phyloP scores from a whole-genome alignment of 768 basidiomycete species.

The Austroboletus eburneus region DNA sequence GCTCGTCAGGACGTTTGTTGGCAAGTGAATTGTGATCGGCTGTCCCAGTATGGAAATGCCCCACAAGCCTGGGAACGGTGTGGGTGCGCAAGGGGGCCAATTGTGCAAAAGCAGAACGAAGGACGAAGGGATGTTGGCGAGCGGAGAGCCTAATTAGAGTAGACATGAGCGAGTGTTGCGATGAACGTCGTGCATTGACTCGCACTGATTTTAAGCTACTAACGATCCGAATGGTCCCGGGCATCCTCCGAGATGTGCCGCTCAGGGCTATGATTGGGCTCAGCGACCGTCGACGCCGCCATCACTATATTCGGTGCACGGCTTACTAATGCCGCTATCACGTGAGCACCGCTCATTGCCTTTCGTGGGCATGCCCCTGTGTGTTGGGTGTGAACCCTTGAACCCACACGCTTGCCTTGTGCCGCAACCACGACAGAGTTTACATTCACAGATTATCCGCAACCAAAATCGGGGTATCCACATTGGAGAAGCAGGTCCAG shows the following conservation, averaged over 20 bases:
- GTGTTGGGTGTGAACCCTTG: not conserved
- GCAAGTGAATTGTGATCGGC: constrained; percentile 20
- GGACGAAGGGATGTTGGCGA: constrained; percentile 5
- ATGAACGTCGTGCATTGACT: constrained; percentile 1
- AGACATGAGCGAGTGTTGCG: constrained; percentile 10
- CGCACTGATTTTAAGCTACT: constrained; percentile 18
- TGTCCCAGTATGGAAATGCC: constrained; percentile 24
- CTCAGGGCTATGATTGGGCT: not conserved
- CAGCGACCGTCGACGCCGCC: not conserved
- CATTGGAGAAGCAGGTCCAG: constrained; percentile 5
- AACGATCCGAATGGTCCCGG: constrained; percentile 25
- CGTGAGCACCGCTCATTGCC: not conserved
- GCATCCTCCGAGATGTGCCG: constrained; percentile 19
- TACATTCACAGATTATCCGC: constrained; percentile 12
- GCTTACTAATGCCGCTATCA: not conserved
- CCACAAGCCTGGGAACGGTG: not conserved
- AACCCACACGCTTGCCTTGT: constrained; percentile 2
- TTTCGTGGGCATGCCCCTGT: constrained; percentile 7
- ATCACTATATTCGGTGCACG: not conserved
- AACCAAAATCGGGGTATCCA: constrained; percentile 1
- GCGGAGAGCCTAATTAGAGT: constrained; percentile 9
- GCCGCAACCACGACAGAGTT: too few species aligned
- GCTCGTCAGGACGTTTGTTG: constrained; percentile 22
- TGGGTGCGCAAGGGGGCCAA: constrained; percentile 3
- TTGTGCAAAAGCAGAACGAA: constrained; percentile 11